phyloP scores from a whole-genome alignment of 495 filamentous ascomycete genomes.

The Letharia columbiana region DNA sequence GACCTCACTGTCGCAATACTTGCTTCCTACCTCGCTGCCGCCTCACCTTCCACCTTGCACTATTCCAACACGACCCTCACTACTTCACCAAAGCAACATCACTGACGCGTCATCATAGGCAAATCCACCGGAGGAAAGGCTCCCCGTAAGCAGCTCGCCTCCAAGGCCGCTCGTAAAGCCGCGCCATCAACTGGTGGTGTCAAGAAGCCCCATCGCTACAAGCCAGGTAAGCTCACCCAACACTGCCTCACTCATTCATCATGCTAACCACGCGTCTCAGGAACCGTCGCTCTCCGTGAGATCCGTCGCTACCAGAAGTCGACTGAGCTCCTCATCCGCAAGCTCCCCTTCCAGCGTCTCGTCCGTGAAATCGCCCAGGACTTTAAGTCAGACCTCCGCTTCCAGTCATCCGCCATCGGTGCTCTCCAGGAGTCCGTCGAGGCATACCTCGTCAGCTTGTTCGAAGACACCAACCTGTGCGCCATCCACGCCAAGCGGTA shows the following conservation, averaged over 20 bases:
- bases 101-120: constrained; percentile 45
- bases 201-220: constrained; percentile 99
- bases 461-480: constrained; percentile 99
- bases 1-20: constrained; percentile 26
- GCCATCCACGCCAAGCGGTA: constrained; percentile 99
- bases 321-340: constrained; percentile 99
- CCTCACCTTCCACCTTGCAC: constrained; percentile 24
- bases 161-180: constrained; percentile 74
- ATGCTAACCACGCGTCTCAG: constrained; percentile 37
- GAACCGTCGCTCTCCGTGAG: constrained; percentile 99
- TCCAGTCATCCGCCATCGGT: constrained; percentile 99
- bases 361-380: constrained; percentile 99
- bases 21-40: constrained; percentile 25
- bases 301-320: constrained; percentile 99
- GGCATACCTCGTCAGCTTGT: constrained; percentile 99
- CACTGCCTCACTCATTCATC: constrained; percentile 2
- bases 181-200: constrained; percentile 76
- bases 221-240: constrained; percentile 68
- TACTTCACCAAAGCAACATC: constrained; percentile 18
- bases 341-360: constrained; percentile 99
- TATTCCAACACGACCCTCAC: constrained; percentile 25
- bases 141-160: constrained; percentile 93
- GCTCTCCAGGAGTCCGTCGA: constrained; percentile 99
- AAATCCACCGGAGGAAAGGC: constrained; percentile 99
- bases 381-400: constrained; percentile 99